Evolutionary conservation across 495 filamentous ascomycete species (phyloP).

Genomic region (Niebla homalea): DNA sequence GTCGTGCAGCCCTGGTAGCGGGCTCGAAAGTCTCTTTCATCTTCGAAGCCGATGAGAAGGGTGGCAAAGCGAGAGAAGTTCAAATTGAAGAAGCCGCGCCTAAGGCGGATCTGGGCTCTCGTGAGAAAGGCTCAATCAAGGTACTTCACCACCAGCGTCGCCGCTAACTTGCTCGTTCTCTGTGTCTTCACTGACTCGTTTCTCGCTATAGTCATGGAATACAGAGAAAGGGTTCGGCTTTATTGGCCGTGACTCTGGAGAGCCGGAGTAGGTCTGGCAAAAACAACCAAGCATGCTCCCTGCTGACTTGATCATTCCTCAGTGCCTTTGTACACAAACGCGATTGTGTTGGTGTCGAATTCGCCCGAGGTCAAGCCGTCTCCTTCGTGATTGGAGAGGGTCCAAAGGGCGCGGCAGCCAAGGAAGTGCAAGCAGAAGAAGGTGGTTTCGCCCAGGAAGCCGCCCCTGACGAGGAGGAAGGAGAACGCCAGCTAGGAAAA

Average conservation of each 20-base stretch:
- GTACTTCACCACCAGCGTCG: background rate
- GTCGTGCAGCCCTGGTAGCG: background rate
- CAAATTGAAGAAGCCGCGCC: constrained; percentile 5
- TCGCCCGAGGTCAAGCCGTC: constrained; percentile 4
- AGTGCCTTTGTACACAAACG: constrained; percentile 8
- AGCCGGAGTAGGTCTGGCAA: background rate
- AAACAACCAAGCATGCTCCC: background rate
- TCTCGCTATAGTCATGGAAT: constrained; percentile 2
- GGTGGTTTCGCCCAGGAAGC: background rate
- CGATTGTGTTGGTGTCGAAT: constrained; percentile 5
- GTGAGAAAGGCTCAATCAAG: constrained; percentile 6
- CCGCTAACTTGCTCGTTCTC: background rate
- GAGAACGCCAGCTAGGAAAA: constrained; percentile 9
- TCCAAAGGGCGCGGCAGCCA: constrained; percentile 4
- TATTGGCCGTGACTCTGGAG: constrained; percentile 2
- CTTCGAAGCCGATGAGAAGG: constrained; percentile 6
- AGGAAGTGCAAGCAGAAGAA: constrained; percentile 6
- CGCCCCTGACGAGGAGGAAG: constrained; percentile 3
- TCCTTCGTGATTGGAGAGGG: constrained; percentile 9
- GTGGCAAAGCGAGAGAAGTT: constrained; percentile 5
- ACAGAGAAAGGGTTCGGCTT: constrained; percentile 11
- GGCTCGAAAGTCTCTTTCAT: constrained; percentile 8
- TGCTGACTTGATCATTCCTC: background rate
- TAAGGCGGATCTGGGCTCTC: background rate
- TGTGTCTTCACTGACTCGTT: background rate